Percentiles rank a stretch among this genome's conserved stretches.
phyloP scores from a whole-genome alignment of 1,284 basidiomycete species.

The Irpex sp. region DNA sequence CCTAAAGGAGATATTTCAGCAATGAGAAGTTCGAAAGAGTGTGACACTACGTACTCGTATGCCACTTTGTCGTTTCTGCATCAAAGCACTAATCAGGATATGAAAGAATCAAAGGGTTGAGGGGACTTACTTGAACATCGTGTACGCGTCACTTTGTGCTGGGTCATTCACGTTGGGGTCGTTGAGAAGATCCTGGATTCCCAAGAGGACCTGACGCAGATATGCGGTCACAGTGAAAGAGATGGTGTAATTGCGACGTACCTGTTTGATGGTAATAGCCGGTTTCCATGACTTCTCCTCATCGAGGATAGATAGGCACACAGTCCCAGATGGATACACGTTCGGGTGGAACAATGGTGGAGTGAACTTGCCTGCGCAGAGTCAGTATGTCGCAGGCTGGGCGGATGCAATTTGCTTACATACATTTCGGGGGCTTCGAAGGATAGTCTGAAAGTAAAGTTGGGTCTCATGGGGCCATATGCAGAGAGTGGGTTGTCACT shows the following conservation, averaged over 20 bases:
- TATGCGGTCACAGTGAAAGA: not conserved
- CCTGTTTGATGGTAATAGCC: conserved; percentile 98
- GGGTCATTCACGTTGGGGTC: conserved; percentile 95
- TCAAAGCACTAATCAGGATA: not conserved
- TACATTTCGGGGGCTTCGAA: conserved; percentile 94
- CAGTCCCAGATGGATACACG: conserved; percentile 97
- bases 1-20: conserved; percentile 34
- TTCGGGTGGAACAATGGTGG: conserved; percentile 98
- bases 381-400: conserved; percentile 9
- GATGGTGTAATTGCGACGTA: conserved; percentile 29
- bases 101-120: no score
- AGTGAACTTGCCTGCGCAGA: conserved; percentile 83
- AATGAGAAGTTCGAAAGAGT: conserved; percentile 6
- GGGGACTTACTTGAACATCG: conserved; percentile 85
- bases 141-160: conserved; percentile 95
- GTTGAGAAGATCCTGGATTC: conserved; percentile 92
- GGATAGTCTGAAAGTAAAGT: conserved; percentile 70
- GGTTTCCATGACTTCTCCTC: conserved; percentile 99
- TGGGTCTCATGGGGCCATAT: conserved; percentile 14
- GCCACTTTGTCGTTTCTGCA: conserved; percentile 83
- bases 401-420: conserved; percentile 22
- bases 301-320: conserved; percentile 96
- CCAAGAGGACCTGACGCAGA: conserved; percentile 77
- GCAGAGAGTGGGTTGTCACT: conserved; percentile 19
- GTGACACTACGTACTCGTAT: conserved; percentile 67